Conservation (phyloP, 2,329 filamentous ascomycete genomes). For the Colletotrichum endophyticum region DNA sequence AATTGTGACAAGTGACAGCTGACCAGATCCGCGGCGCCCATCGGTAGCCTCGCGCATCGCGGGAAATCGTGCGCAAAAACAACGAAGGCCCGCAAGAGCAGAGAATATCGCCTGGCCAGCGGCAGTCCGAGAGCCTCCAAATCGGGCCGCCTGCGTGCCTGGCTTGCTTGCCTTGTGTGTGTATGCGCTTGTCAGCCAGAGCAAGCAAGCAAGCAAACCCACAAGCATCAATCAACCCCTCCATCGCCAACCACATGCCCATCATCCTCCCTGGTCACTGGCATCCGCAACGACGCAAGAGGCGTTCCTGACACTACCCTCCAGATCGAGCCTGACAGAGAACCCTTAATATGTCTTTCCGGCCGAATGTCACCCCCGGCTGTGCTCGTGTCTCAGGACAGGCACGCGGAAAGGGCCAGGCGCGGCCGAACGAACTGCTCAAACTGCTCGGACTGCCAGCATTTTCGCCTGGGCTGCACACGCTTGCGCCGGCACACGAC, state of each 20-base stretch:
- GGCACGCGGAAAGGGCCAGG: neutral
- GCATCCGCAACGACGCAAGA: conserved; percentile 10
- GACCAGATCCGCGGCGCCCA: conserved; percentile 1
- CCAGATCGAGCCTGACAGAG: neutral
- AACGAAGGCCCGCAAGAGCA: neutral
- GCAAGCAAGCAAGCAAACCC: neutral
- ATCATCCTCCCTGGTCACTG: neutral
- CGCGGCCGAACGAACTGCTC: neutral
- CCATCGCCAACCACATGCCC: neutral
- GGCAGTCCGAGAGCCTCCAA: neutral
- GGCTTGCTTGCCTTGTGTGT: neutral
- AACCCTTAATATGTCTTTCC: neutral
- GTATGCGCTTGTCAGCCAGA: neutral
- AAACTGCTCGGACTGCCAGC: neutral
- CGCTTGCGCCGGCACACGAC: neutral
- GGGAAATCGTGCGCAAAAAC: neutral
- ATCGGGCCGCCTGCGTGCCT: neutral
- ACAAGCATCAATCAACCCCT: neutral
- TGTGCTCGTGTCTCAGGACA: neutral
- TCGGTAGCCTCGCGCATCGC: conserved; percentile 1
- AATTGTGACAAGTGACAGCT: conserved; percentile 7
- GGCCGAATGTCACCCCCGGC: neutral
- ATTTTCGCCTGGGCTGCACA: neutral
- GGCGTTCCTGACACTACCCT: conserved; percentile 8
- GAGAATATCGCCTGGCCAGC: neutral